phyloP scores from a whole-genome alignment of 306 rosid species.

The Pyrus bretschneideri region DNA sequence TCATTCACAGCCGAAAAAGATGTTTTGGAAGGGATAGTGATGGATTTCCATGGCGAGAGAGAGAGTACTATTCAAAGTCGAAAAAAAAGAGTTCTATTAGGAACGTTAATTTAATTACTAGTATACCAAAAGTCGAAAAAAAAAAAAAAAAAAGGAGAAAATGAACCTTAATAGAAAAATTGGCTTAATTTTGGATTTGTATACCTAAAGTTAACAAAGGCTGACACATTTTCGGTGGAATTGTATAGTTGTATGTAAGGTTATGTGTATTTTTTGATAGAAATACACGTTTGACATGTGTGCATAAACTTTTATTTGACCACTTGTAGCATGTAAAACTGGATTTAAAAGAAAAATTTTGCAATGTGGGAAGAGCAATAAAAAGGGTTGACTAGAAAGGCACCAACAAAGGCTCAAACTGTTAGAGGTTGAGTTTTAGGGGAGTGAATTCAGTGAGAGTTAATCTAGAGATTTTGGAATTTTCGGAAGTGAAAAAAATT shows the following conservation, averaged over 20 bases:
- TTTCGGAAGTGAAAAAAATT: too few species aligned
- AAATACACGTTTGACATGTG: too few species aligned
- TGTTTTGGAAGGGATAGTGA: not conserved
- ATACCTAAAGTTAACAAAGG: not conserved
- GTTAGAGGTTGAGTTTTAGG: too few species aligned
- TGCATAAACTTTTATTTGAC: too few species aligned
- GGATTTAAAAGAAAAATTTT: not conserved
- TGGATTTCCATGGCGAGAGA: conserved; percentile 17
- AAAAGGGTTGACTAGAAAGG: not conserved
- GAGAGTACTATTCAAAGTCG: not conserved
- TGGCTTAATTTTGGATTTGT: not conserved
- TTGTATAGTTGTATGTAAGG: too few species aligned
- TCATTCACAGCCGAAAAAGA: conserved; percentile 8
- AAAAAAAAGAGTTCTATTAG: too few species aligned
- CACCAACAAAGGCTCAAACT: not conserved
- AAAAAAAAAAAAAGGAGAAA: too few species aligned
- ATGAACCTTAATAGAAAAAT: not conserved
- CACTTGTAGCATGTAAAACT: not conserved
- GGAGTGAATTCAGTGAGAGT: too few species aligned
- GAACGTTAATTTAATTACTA: not conserved
- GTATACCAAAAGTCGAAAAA: too few species aligned
- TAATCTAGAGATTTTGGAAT: too few species aligned
- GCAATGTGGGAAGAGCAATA: not conserved
- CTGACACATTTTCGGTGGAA: too few species aligned
- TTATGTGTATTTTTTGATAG: too few species aligned